A percentile compares a stretch with the other conserved stretches of the same genome.
phyloP scores from a whole-genome alignment of 202 grass and related monocot genomes.

The Carex arenaria region DNA sequence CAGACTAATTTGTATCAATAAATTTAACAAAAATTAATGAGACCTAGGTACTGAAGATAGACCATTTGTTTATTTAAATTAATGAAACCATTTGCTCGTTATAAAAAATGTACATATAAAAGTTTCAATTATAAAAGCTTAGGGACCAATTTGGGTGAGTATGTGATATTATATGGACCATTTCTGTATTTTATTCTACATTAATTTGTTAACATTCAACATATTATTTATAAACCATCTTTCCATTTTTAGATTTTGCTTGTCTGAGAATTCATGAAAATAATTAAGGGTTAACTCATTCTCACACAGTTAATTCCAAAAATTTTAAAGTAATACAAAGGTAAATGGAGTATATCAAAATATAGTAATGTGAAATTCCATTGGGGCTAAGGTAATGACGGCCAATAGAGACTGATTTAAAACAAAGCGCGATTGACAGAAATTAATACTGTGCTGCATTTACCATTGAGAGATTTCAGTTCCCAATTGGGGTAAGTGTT shows the following conservation, averaged over 20 bases:
- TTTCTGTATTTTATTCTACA: neutral
- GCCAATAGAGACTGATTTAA: no score
- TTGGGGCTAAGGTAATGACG: no score
- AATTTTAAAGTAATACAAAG: neutral
- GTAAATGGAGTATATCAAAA: neutral
- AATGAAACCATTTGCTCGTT: neutral
- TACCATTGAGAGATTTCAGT: neutral
- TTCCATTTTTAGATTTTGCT: neutral
- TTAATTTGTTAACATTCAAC: neutral
- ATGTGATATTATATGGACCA: neutral
- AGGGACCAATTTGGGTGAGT: neutral
- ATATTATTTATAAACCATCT: neutral
- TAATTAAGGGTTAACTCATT: neutral
- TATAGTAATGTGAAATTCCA: neutral
- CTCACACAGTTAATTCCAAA: neutral
- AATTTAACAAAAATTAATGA: no score
- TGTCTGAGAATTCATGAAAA: neutral
- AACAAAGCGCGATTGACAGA: no score
- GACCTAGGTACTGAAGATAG: no score
- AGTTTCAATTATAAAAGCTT: neutral
- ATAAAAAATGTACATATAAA: neutral
- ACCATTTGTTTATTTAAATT: no score
- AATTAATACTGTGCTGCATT: neutral
- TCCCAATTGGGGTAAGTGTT: neutral
- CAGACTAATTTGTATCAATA: neutral